These are phyloP conservation scores for Cucurbita ficifolia DNA, from an alignment of 306 rosid species.

Conservation along the genomic window DNA sequence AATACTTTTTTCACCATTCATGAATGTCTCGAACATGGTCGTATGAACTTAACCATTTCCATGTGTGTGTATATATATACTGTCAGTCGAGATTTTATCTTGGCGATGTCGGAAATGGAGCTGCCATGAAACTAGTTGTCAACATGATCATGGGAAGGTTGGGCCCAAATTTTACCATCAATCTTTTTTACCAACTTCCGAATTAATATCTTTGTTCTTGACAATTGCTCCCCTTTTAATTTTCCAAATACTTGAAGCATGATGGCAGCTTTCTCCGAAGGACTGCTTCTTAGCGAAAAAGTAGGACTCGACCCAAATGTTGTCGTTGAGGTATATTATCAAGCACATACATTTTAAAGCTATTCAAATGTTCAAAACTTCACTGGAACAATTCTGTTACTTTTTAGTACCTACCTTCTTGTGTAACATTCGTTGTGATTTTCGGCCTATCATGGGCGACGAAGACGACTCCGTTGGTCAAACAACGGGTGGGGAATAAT, in stretches of 20 bases:
- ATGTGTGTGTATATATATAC: background rate
- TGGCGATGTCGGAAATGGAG: conserved; percentile 92
- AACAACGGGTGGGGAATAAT: background rate
- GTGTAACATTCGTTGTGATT: background rate
- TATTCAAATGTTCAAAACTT: background rate
- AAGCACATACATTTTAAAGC: background rate
- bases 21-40: background rate
- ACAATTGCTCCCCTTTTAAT: background rate
- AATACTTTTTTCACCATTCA: background rate
- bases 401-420: background rate
- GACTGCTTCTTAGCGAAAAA: conserved; percentile 76
- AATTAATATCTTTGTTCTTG: background rate
- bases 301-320: conserved; percentile 76
- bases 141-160: conserved; percentile 99
- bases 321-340: conserved; percentile 57
- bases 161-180: background rate
- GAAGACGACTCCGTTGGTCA: background rate
- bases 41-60: background rate
- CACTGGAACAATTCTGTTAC: background rate
- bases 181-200: background rate
- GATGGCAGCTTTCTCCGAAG: conserved; percentile 98
- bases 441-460: background rate
- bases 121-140: conserved; percentile 94
- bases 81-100: conserved; percentile 78
- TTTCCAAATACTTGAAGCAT: conserved; percentile 36